Evolutionary conservation across 1,284 basidiomycete genomes (phyloP), one percentile per base, ranked within the genome.

Genomic region (Sutorius eximius): DNA sequence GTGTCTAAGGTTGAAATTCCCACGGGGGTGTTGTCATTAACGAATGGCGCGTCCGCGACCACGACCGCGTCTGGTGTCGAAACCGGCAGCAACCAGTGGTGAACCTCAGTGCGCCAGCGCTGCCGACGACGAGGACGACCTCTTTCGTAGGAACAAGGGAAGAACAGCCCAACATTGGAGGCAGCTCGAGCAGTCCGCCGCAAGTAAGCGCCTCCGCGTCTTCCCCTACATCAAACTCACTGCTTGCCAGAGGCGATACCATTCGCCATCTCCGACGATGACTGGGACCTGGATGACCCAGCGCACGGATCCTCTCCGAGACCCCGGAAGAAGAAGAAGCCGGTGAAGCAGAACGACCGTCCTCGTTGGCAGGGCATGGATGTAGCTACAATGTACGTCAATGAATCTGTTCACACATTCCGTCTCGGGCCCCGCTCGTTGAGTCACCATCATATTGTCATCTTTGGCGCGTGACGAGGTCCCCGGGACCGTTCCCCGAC

Each of bases 61-160:
- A 37, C 77, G 75, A 58, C 83, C 85, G 30, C 77, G 75, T 59
- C 76, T 79, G 32, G 74, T 75, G 45, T 70, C 52, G 59, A 67
- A 36, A 51, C 66, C 54, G 45, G 32, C 55, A 20, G 60, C 37
- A 22, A 11, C 2, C 44, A 37, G 38, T 32, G 44, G 66, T 18
- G 57, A 64, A n/a, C 33, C 57, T 11, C 61, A 61, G 9, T 52
- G 62, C 32, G 47, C 55, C 41, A 62, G 71, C 38, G 42, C 53
- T 5, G 65, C 74, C 30, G 67, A 77, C 16, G 82, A 87, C 51
- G 81, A 81, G 52, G 86, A 90, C 66, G 81, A 79, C 13, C 73
- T 81, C 64, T 90, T 90, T 61, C 78, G 87, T 60, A 77, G 79
- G 46, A 89, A 88, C 62, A 73, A 71, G 37, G 77, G 77, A 55